Evolutionary conservation across 345 rosid genomes (phyloP).

Genomic region (Sisymbrium irio): DNA sequence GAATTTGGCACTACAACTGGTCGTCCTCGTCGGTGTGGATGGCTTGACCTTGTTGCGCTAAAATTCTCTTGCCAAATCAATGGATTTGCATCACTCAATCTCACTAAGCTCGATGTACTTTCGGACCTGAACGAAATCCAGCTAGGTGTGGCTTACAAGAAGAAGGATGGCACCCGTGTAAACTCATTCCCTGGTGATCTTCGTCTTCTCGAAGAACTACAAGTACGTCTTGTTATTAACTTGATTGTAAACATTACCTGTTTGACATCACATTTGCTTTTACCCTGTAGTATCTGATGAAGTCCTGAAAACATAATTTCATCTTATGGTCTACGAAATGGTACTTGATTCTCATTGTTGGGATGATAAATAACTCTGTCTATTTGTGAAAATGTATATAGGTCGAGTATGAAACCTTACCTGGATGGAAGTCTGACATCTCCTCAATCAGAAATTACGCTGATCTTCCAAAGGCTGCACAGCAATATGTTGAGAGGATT

Average conservation of each 20-base stretch:
- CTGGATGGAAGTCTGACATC: conserved; percentile 88
- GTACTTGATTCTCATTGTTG: neutral
- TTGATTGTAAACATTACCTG: neutral
- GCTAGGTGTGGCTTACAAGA: conserved; percentile 76
- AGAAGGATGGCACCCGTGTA: conserved; percentile 65
- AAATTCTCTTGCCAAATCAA: conserved; percentile 83
- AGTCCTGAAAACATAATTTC: neutral
- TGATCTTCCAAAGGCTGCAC: conserved; percentile 87
- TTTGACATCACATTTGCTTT: neutral
- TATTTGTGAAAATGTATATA: conserved; percentile 26
- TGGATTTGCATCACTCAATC: conserved; percentile 92
- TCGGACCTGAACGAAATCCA: conserved; percentile 82
- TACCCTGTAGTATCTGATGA: neutral
- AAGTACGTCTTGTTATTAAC: conserved; percentile 41
- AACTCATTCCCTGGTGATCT: conserved; percentile 90
- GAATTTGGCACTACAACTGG: conserved; percentile 98
- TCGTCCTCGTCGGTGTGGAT: conserved; percentile 98
- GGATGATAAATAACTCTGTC: neutral
- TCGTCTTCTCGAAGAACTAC: conserved; percentile 66
- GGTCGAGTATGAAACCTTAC: conserved; percentile 92
- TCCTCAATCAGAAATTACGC: conserved; percentile 68
- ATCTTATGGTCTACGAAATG: neutral
- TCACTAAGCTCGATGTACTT: conserved; percentile 91
- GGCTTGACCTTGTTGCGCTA: conserved; percentile 96
- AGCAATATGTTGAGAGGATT: conserved; percentile 75